These are phyloP conservation scores for Coemansia aciculifera DNA, from an alignment of 192 early-diverging fungal species.

Conservation along the genomic window DNA sequence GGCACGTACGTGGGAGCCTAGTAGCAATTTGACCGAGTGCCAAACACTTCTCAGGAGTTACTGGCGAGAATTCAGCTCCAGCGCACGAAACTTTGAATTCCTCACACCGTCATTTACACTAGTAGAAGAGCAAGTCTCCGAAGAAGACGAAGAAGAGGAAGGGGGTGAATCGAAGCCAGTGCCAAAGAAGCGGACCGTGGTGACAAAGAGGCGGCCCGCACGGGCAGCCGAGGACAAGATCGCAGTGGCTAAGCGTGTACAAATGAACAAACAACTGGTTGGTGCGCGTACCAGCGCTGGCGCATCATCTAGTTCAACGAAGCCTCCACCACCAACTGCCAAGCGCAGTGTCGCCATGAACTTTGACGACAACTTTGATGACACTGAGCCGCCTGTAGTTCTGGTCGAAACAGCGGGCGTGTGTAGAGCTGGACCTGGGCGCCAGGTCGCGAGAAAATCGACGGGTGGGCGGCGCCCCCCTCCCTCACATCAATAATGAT, in stretches of 20 bases:
- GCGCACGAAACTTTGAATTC: neutral
- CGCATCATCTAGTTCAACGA: neutral
- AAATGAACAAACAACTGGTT: slow-evolving; percentile 33
- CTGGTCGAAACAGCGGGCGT: neutral
- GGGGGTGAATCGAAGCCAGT: neutral
- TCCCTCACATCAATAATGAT: neutral
- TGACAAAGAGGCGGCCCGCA: neutral
- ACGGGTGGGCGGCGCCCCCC: slow-evolving; percentile 21
- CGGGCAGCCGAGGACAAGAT: slow-evolving; percentile 20
- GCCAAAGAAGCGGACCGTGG: neutral
- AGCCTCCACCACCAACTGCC: slow-evolving; percentile 23
- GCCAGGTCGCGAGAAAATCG: slow-evolving; percentile 36
- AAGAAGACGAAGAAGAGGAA: neutral
- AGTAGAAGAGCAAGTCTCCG: neutral
- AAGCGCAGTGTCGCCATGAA: slow-evolving; percentile 12
- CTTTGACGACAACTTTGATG: neutral
- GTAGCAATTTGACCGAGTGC: slow-evolving; percentile 16
- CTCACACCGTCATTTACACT: neutral
- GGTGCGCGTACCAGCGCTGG: slow-evolving; percentile 6
- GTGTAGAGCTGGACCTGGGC: neutral
- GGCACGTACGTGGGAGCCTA: slow-evolving; percentile 32
- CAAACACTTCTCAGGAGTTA: slow-evolving; percentile 15
- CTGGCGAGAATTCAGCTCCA: slow-evolving; percentile 15
- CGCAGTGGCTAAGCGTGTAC: slow-evolving; percentile 34
- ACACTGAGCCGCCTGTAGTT: neutral